Base-by-base conservation (phyloP, 139 green algal species). In the Picochlorum sp. region DNA sequence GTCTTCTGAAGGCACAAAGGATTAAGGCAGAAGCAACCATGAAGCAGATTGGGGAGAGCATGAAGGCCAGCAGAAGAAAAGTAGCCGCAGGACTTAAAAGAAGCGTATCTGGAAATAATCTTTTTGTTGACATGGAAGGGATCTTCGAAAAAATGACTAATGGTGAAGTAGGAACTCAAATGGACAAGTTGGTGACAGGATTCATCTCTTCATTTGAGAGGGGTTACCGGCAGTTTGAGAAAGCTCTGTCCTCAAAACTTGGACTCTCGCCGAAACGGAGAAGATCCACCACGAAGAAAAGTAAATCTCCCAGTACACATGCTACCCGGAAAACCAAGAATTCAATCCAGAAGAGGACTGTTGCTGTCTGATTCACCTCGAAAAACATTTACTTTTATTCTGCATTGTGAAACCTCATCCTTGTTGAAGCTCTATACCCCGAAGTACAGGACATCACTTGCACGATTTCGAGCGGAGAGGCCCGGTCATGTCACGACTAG, bases 1-100 rank as follows among this genome's bases (percentile, higher is more conserved):
- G 68, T 65, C 60, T 81, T 24, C 49, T 83, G 16, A 83, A 86
- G 78, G 82, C 90, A 73, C 81, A 89, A 77, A 77, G 81, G 61
- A 89, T 93, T 26, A 68, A 80, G 24, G 83, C 81, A 7, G 65
- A 65, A 31, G 69, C 72, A 15, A 70, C 69, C 59, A 82, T 90
- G 57, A 82, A 78, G 70, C 65, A 78, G 73, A 63, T 95, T 23
- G 74, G 80, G 26, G 56, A 90, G 71, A 71, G 66, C 49, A 72
- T 92, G 64, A 68, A 58, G 54, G 73, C 84, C 45, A 71, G 88
- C 57, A 70, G 80, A n/a, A 65, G 83, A 59, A 50, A 70, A 50
- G 72, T 89, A 28, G 67, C 79, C 0, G 80, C 77, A 50, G 71
- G 71, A 54, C 78, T 92, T 47, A 69, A 70, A 10, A 82, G 81